Percentiles rank a stretch among this genome's conserved stretches.
Evolutionary conservation across 1,139 yeast species (phyloP).

Genomic region (Suhomyces anneliseae): DNA sequence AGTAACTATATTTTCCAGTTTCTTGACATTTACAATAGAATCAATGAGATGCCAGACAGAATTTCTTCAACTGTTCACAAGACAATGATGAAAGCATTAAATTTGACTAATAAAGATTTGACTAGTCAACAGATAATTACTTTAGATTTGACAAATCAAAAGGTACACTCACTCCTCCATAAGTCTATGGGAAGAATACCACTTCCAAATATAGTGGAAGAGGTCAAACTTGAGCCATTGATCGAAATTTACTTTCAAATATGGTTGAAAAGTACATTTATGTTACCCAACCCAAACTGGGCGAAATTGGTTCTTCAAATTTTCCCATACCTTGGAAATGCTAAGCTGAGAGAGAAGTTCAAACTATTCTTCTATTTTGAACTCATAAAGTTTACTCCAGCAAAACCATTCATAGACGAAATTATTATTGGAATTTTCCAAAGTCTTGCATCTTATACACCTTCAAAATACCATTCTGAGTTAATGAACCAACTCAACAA

Average conservation of each 20-base stretch:
- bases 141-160: not conserved
- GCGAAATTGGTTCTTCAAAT: slow-evolving; percentile 38
- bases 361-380: slow-evolving; percentile 29
- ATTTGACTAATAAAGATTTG: not conserved
- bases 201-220: slow-evolving; percentile 25
- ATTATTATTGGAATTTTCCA: slow-evolving; percentile 24
- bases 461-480: slow-evolving; percentile 27
- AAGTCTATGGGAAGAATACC: slow-evolving; percentile 40
- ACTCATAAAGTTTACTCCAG: slow-evolving; percentile 24
- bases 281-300: slow-evolving; percentile 32
- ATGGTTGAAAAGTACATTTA: slow-evolving; percentile 29
- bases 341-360: slow-evolving; percentile 38
- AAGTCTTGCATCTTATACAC: slow-evolving; percentile 26
- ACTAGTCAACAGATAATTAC: not conserved
- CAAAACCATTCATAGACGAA: slow-evolving; percentile 25
- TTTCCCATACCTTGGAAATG: slow-evolving; percentile 43
- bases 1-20: slow-evolving; percentile 5
- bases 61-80: slow-evolving; percentile 6
- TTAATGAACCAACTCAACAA: slow-evolving; percentile 24
- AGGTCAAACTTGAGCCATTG: slow-evolving; percentile 20
- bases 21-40: slow-evolving; percentile 7
- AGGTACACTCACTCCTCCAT: slow-evolving; percentile 5
- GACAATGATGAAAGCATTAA: slow-evolving; percentile 1
- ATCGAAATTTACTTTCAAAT: slow-evolving; percentile 30
- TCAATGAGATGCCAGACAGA: slow-evolving; percentile 6